Percentiles rank a stretch among this genome's conserved stretches.
phyloP scores from a whole-genome alignment of 2,329 filamentous ascomycete species.

The Coniochaeta sp. region DNA sequence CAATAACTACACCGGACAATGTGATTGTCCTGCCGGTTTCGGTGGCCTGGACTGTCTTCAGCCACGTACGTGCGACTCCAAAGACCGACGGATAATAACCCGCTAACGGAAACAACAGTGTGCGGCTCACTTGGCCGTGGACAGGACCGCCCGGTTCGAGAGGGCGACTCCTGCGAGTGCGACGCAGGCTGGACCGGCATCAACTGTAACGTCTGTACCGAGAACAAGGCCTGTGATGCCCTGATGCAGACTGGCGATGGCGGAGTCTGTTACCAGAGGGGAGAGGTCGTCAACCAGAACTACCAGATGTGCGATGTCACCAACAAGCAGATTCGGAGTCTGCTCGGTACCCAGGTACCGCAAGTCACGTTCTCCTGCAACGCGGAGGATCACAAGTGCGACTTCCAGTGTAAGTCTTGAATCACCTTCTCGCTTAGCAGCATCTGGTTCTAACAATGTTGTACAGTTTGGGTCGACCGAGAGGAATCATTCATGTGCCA shows the following conservation, averaged over 20 bases:
- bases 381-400: constrained; percentile 66
- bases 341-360: constrained; percentile 76
- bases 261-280: constrained; percentile 87
- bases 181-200: constrained; percentile 93
- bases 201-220: constrained; percentile 94
- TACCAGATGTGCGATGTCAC: constrained; percentile 98
- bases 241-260: constrained; percentile 78
- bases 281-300: constrained; percentile 86
- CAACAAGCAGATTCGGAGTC: constrained; percentile 85
- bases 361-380: constrained; percentile 94
- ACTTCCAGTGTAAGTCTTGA: constrained; percentile 80
- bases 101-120: too few relatives aligned
- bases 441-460: constrained; percentile 5
- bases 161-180: constrained; percentile 69
- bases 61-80: constrained; percentile 48
- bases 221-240: constrained; percentile 75
- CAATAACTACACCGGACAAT: constrained; percentile 86
- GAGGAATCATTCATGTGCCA: constrained; percentile 95
- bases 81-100: too few relatives aligned
- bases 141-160: constrained; percentile 67
- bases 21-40: constrained; percentile 84
- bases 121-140: constrained; percentile 85
- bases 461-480: constrained; percentile 87
- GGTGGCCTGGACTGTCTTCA: constrained; percentile 89
- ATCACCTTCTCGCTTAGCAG: neutral